Percentiles rank a stretch among this genome's conserved stretches.
Evolutionary conservation across 2,329 filamentous ascomycete genomes (phyloP).

Genomic region (Aaosphaeria arxii): DNA sequence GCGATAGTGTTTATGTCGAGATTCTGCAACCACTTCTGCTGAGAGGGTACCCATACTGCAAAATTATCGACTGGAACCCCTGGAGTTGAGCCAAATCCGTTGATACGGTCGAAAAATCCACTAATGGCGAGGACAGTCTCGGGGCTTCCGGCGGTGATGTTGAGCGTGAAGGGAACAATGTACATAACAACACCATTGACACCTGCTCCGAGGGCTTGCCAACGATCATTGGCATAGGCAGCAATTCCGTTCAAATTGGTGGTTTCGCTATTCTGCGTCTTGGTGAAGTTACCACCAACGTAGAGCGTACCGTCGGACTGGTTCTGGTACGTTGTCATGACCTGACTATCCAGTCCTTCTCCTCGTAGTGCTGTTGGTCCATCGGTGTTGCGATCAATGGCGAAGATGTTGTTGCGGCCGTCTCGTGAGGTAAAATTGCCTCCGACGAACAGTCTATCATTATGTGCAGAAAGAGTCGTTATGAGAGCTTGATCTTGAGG

Average conservation of each 20-base stretch:
- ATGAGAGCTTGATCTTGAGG: constrained; percentile 63
- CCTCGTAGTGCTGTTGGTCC: constrained; percentile 61
- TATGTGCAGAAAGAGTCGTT: constrained; percentile 62
- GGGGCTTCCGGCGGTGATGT: constrained; percentile 64
- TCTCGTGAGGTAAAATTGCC: constrained; percentile 71
- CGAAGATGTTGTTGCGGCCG: constrained; percentile 70
- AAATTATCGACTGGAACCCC: constrained; percentile 69
- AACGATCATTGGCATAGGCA: constrained; percentile 66
- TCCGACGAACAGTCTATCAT: constrained; percentile 66
- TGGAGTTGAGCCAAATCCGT: constrained; percentile 62
- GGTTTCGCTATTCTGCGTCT: constrained; percentile 61
- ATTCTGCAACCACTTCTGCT: constrained; percentile 83
- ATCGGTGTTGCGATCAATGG: constrained; percentile 56
- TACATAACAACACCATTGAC: constrained; percentile 75
- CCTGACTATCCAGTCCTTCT: constrained; percentile 75
- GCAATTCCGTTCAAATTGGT: constrained; percentile 73
- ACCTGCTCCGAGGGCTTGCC: constrained; percentile 79
- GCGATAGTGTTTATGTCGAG: constrained; percentile 61
- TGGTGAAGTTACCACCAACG: constrained; percentile 81
- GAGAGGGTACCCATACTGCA: constrained; percentile 87
- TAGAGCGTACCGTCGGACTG: constrained; percentile 56
- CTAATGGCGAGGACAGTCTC: constrained; percentile 77
- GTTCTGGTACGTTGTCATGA: constrained; percentile 69
- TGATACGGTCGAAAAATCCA: constrained; percentile 73
- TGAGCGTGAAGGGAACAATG: constrained; percentile 75